Evolutionary conservation across 495 filamentous ascomycete species (phyloP), one percentile per base, ranked within the genome.

Genomic region (Friedmanniomyces simplex): DNA sequence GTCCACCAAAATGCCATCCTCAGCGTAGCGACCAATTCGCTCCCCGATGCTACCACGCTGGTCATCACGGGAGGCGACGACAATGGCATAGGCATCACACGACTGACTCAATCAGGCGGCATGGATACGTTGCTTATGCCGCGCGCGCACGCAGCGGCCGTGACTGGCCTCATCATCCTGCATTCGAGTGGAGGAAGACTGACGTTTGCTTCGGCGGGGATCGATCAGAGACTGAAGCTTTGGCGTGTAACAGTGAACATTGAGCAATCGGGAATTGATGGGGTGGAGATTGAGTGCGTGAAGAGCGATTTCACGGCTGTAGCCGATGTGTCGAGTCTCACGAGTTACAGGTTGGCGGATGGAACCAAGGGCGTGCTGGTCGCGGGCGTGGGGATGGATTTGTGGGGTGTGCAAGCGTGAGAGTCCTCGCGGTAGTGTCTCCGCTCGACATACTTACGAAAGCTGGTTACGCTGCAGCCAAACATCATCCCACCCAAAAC

Each of bases 61-160:
- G 59, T 91, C 18, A 66, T 84, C n/a, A 85, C 86, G 0, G 89
- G 86, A 16, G 87, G 91, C 5, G 91, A 96, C 61, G 91, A 95
- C 63, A 89, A 90, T 61, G 83, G 85, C 2, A 63, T 95, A 0
- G 79, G 77, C 0, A 63, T 91, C 11, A 77, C 82, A 0, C 64
- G 63, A 18, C 37, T 61, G 36, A 60, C 51, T 5, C 42, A 43
- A 12, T 11, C n/a, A 18, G 34, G 45, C 12, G 20, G 34, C n/a
- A 14, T 34, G 37, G 22, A 21, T 50, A 81, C 80, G 12, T 67
- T 80, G 0, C 73, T 86, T 0, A 72, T 96, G 11, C 77, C 77
- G 21, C 76, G 81, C 20, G 89, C 91, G 0, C 93, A 98, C 69
- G 83, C 88, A 1, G 84, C 88, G 0, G 88, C 88, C 0, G 72